Percentiles rank a stretch among this genome's conserved stretches.
These are phyloP conservation scores for Geosmithia flava DNA, from an alignment of 2,329 filamentous ascomycete species.

Conservation along the genomic window DNA sequence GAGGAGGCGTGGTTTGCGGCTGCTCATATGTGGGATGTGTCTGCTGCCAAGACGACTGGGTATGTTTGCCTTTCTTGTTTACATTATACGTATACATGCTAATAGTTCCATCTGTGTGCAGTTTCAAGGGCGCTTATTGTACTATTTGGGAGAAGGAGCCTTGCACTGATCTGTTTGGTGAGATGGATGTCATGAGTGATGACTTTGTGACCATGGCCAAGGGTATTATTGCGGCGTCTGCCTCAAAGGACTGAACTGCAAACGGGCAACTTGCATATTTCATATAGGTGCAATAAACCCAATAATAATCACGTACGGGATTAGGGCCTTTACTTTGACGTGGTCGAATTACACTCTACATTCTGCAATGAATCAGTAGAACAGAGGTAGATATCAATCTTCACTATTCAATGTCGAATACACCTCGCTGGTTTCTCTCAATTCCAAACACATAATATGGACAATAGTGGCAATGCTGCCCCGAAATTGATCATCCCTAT, in stretches of 20 bases:
- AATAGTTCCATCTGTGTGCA: constrained; percentile 4
- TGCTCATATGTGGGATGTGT: constrained; percentile 48
- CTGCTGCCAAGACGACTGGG: constrained; percentile 34
- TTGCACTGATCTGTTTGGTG: constrained; percentile 33
- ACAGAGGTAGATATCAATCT: too few species aligned
- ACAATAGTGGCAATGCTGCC: too few species aligned
- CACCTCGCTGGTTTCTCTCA: too few species aligned
- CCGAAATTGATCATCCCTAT: too few species aligned
- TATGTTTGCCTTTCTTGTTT: constrained; percentile 5
- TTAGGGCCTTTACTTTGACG: too few species aligned
- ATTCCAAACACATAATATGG: too few species aligned
- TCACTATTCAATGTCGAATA: too few species aligned
- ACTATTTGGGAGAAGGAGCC: constrained; percentile 38
- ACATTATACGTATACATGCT: not conserved
- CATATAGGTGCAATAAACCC: not conserved
- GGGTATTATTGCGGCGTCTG: constrained; percentile 15
- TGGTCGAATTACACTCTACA: too few species aligned
- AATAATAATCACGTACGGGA: too few species aligned
- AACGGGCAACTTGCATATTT: not conserved
- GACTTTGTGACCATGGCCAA: constrained; percentile 34
- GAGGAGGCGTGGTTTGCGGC: constrained; percentile 42
- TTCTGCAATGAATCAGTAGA: too few species aligned
- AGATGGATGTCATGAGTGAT: constrained; percentile 37
- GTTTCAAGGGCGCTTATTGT: constrained; percentile 39
- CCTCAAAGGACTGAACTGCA: not conserved